Conservation (phyloP, 2,329 filamentous ascomycete genomes). For the Endothia cerciana region DNA sequence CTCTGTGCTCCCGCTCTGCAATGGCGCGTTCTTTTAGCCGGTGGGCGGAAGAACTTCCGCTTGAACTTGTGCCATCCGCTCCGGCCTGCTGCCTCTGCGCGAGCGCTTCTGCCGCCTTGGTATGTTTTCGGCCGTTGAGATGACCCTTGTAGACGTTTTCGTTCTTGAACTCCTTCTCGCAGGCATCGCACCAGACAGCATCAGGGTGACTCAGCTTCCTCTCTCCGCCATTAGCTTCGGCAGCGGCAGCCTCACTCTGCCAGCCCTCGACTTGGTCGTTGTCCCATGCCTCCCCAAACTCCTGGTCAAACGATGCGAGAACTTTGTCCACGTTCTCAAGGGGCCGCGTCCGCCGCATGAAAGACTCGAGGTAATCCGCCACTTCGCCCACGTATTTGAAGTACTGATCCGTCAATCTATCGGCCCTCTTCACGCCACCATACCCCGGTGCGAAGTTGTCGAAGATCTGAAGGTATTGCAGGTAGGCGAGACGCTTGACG, state of each 20-base stretch:
- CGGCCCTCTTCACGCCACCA: conserved; percentile 73
- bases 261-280: conserved; percentile 80
- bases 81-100: conserved; percentile 51
- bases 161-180: conserved; percentile 94
- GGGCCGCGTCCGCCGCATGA: conserved; percentile 82
- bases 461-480: conserved; percentile 91
- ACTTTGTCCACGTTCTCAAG: conserved; percentile 84
- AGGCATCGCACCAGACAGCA: conserved; percentile 87
- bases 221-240: conserved; percentile 44
- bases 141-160: conserved; percentile 93
- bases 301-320: conserved; percentile 74
- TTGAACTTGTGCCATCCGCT: conserved; percentile 31
- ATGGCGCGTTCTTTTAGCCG: conserved; percentile 79
- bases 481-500: conserved; percentile 82
- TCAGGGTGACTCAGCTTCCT: conserved; percentile 50
- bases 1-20: conserved; percentile 83
- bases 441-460: conserved; percentile 80
- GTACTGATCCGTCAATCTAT: conserved; percentile 92
- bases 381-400: conserved; percentile 85
- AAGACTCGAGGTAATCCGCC: conserved; percentile 82
- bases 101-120: conserved; percentile 76
- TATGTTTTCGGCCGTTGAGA: conserved; percentile 88
- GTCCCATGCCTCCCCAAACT: conserved; percentile 84
- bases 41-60: conserved; percentile 29
- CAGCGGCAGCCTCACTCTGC: conserved; percentile 58